A percentile compares a stretch with the other conserved stretches of the same genome.
Evolutionary conservation across 176 grass and related monocot genomes (phyloP).

Genomic region (Otatea glauca): DNA sequence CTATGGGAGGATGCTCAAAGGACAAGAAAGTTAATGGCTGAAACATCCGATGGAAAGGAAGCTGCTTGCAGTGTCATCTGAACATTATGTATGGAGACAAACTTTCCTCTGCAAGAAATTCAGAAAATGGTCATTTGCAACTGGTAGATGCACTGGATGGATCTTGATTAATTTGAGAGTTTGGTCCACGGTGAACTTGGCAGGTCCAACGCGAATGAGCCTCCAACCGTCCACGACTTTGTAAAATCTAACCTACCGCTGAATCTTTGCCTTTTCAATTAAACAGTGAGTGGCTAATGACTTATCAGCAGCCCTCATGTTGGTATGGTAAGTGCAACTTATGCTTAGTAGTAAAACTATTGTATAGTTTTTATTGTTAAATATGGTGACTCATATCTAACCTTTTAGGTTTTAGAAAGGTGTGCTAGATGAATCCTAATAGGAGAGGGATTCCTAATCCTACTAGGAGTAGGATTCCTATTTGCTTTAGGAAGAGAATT

Average conservation of each 20-base stretch:
- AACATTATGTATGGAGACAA: slow-evolving; percentile 19
- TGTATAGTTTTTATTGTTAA: slow-evolving; percentile 24
- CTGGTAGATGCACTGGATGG: slow-evolving; percentile 11
- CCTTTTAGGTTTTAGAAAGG: too few relatives aligned
- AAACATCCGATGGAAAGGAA: slow-evolving; percentile 57
- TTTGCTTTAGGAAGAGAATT: too few relatives aligned
- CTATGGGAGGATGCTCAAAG: slow-evolving; percentile 71
- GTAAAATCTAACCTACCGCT: neutral
- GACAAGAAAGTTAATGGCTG: slow-evolving; percentile 60
- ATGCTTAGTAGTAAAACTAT: neutral
- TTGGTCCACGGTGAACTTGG: slow-evolving; percentile 20
- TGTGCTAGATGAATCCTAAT: too few relatives aligned
- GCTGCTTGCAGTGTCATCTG: slow-evolving; percentile 57
- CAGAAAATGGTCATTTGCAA: neutral
- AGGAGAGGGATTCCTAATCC: too few relatives aligned
- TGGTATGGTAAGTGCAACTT: neutral
- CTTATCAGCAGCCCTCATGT: slow-evolving; percentile 26
- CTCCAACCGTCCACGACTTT: neutral
- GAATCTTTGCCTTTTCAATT: slow-evolving; percentile 3
- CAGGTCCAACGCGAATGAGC: neutral
- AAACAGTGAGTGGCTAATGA: neutral
- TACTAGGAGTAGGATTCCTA: too few relatives aligned
- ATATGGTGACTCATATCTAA: too few relatives aligned
- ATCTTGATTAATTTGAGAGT: neutral
- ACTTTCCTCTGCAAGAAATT: slow-evolving; percentile 3